These are phyloP conservation scores for Cicer judaicum DNA, from an alignment of 306 rosid species.

Conservation along the genomic window DNA sequence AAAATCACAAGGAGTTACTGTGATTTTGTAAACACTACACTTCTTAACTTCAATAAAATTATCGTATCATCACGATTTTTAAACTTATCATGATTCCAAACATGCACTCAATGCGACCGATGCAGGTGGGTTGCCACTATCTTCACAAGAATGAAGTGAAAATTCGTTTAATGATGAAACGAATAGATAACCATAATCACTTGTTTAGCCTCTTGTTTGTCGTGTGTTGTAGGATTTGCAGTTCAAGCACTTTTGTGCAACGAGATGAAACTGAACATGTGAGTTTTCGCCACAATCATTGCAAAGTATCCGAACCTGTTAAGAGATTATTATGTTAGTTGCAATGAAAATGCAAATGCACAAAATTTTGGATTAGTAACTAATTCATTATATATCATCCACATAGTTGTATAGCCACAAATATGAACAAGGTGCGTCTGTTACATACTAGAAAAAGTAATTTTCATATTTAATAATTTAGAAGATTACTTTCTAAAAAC, in stretches of 20 bases:
- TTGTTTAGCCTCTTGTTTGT: conserved; percentile 69
- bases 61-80: no score
- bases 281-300: conserved; percentile 79
- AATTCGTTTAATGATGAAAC: neutral
- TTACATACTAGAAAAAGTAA: no score
- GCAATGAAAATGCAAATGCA: neutral
- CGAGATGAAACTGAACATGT: conserved; percentile 65
- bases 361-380: neutral
- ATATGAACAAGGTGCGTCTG: no score
- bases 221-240: conserved; percentile 92
- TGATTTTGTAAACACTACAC: no score
- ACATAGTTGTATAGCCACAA: neutral
- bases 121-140: neutral
- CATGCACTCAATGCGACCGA: neutral
- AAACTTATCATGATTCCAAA: no score
- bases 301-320: conserved; percentile 87
- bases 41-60: no score
- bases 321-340: conserved; percentile 27
- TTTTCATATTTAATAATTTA: no score
- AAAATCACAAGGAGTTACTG: no score
- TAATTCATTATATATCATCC: neutral
- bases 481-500: no score
- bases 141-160: conserved; percentile 35
- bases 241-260: conserved; percentile 77
- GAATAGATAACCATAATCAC: conserved; percentile 41